Base-by-base conservation (phyloP, 225 moss, liverwort and hornwort species). In the Climacium dendroides region DNA sequence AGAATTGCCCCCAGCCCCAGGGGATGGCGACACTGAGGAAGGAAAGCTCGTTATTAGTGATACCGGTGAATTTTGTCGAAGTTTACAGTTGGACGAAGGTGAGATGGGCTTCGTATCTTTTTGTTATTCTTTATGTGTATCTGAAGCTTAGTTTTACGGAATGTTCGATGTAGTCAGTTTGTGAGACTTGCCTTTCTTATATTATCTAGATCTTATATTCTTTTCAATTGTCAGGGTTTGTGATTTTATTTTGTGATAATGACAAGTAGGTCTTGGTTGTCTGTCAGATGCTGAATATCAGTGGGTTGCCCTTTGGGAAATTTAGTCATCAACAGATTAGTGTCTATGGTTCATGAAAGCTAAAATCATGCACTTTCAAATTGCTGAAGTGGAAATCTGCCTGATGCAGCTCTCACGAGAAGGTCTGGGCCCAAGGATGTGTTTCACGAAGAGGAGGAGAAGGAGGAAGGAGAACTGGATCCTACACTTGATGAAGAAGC, bases 51-150 rank as follows among this genome's bases (percentile, higher is more conserved):
- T 99, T 55, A 95, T 99, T 79, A 99, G 97, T 65, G 99, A 99
- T 80, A 99, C 99, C 41, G 99, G 97, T 64, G 99, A 99, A 89
- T 99, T 99, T 92, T 99, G 99, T 89, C 95, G 99, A 86, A 99
- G 96, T 88, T 82, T 99, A 84, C 99, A 99, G 82, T 92, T 99
- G 78, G 99, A 99, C 91, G 99, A 99, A 94, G 97, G 98, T 97
- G 90, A 90, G 85, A 55, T 80, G 59, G 47, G 15, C 64, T 86
- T 71, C 57, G 63, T 79, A 85, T 74, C 32, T 34, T 76, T 54
- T 59, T 48, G 58, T 48, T 75, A 35, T 57, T 83, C 64, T 71
- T 52, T 43, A 54, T 81, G 39, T 87, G 58, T 70, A 50, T 72
- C 59, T 76, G 53, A n/a, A 84, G 59, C 78, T 73, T 87, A 22